Evolutionary conservation across 352 stramenopile genomes (phyloP).

Genomic region (Globisporangium abappressorium): DNA sequence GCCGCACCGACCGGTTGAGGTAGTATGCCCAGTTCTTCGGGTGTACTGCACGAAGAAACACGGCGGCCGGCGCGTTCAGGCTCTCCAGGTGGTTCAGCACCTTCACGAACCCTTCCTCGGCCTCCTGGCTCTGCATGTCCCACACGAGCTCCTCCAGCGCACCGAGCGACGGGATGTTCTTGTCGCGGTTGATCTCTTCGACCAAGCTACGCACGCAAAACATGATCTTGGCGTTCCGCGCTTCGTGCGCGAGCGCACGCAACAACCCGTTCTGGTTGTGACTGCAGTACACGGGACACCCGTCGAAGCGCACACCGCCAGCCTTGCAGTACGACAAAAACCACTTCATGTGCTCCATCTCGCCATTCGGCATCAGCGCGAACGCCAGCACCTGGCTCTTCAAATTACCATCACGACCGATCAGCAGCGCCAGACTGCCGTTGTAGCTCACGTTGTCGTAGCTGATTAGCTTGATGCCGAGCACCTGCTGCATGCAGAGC

Average conservation of each 20-base stretch:
- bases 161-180: slow-evolving; percentile 69
- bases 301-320: slow-evolving; percentile 53
- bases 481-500: slow-evolving; percentile 63
- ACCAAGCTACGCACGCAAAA: slow-evolving; percentile 72
- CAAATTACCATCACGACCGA: slow-evolving; percentile 66
- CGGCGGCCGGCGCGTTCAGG: slow-evolving; percentile 52
- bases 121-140: slow-evolving; percentile 65
- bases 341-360: slow-evolving; percentile 78
- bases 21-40: slow-evolving; percentile 76
- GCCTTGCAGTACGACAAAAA: slow-evolving; percentile 58
- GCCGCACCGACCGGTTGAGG: slow-evolving; percentile 52
- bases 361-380: slow-evolving; percentile 57
- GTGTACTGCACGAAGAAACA: slow-evolving; percentile 60
- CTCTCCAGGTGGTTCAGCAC: slow-evolving; percentile 49
- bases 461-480: slow-evolving; percentile 65
- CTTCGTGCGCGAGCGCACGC: slow-evolving; percentile 54
- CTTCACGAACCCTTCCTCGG: slow-evolving; percentile 55
- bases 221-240: slow-evolving; percentile 65
- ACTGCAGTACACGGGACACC: slow-evolving; percentile 55
- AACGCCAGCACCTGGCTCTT: slow-evolving; percentile 68
- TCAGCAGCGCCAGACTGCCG: slow-evolving; percentile 52
- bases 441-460: slow-evolving; percentile 73
- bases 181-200: slow-evolving; percentile 68
- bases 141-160: slow-evolving; percentile 59
- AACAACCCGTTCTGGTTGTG: slow-evolving; percentile 68